Percentiles rank a stretch among this genome's conserved stretches.
These are phyloP conservation scores for Dioszegia crocea DNA, from an alignment of 768 basidiomycete species.

Conservation along the genomic window DNA sequence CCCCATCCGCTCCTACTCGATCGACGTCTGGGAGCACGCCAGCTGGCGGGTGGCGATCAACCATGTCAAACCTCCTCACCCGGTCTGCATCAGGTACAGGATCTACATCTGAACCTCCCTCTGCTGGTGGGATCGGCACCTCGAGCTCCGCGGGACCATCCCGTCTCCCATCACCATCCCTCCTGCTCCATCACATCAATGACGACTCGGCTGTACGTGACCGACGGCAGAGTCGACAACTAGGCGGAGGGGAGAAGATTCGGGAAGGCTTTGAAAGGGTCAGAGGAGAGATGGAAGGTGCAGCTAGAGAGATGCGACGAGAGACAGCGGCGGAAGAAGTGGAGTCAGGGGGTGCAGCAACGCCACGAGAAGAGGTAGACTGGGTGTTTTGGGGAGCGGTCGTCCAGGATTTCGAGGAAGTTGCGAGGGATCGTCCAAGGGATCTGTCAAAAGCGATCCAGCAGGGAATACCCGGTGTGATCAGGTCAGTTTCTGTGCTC, in stretches of 20 bases:
- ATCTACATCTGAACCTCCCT: constrained; percentile 3
- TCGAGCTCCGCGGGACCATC: constrained; percentile 2
- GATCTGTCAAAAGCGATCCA: constrained; percentile 85
- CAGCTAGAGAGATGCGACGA: constrained; percentile 43
- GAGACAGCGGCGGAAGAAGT: constrained; percentile 22
- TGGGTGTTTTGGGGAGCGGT: constrained; percentile 83
- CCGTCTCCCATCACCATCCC: constrained; percentile 20
- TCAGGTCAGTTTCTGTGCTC: constrained; percentile 67
- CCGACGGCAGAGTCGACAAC: constrained; percentile 31
- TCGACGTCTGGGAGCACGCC: background rate
- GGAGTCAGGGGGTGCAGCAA: background rate
- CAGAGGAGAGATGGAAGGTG: constrained; percentile 41
- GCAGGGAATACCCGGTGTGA: constrained; percentile 80
- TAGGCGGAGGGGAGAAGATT: constrained; percentile 35
- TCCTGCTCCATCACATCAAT: constrained; percentile 22
- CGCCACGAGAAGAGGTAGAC: constrained; percentile 21
- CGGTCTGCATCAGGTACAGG: background rate
- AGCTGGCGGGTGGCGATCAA: constrained; percentile 3
- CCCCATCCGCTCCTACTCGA: background rate
- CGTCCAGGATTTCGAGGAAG: constrained; percentile 85
- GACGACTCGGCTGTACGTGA: constrained; percentile 28
- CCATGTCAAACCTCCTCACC: constrained; percentile 7
- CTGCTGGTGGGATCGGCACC: background rate
- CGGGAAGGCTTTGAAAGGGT: constrained; percentile 45
- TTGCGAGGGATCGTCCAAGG: constrained; percentile 73